Conservation (phyloP, 805 yeast species). For the Monosporozyma servazzii region DNA sequence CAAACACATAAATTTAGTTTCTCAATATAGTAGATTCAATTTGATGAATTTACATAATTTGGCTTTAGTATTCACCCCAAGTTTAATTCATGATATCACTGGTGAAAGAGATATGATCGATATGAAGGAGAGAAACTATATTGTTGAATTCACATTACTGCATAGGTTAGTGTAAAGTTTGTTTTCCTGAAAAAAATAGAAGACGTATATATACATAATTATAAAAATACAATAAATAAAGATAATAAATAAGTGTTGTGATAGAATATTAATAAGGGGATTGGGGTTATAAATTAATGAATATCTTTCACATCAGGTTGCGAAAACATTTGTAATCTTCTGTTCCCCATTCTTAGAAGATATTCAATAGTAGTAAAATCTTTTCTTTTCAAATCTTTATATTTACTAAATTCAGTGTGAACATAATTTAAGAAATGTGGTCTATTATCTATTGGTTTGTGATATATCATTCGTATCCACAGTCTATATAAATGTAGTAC, state of each 20-base stretch:
- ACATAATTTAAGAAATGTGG: conserved; percentile 38
- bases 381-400: conserved; percentile 52
- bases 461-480: conserved; percentile 37
- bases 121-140: conserved; percentile 69
- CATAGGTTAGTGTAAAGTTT: not conserved
- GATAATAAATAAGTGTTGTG: not conserved
- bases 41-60: conserved; percentile 78
- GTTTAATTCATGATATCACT: conserved; percentile 66
- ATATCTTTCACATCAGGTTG: conserved; percentile 66
- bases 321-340: conserved; percentile 62
- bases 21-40: conserved; percentile 44
- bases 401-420: conserved; percentile 54
- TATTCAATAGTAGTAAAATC: conserved; percentile 85
- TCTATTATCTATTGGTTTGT: conserved; percentile 41
- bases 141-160: conserved; percentile 58
- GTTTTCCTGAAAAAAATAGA: too few relatives aligned
- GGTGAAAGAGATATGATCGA: conserved; percentile 80
- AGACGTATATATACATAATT: not conserved
- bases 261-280: not conserved
- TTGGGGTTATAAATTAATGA: conserved; percentile 29
- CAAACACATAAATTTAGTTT: conserved; percentile 56
- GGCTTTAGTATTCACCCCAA: conserved; percentile 92
- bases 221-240: not conserved
- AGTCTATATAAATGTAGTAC: conserved; percentile 41
- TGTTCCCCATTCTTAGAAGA: conserved; percentile 64